Conservation (phyloP, 2,329 filamentous ascomycete genomes). For the Cladosporium sp. region DNA sequence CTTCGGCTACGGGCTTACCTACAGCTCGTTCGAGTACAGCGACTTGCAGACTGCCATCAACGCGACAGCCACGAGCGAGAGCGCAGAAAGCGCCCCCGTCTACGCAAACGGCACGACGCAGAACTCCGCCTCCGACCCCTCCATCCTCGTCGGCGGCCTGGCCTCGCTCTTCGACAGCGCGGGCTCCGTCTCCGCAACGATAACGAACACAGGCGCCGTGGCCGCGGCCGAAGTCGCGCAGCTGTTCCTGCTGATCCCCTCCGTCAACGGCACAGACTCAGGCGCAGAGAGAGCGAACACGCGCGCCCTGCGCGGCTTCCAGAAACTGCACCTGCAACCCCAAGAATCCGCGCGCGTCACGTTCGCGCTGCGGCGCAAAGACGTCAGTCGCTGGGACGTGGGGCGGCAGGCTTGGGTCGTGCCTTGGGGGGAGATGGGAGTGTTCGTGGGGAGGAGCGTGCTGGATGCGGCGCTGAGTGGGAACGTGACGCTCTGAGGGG, state of each 20-base stretch:
- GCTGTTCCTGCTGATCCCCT: constrained; percentile 33
- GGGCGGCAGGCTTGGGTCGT: constrained; percentile 46
- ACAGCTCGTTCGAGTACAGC: constrained; percentile 30
- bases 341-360: constrained; percentile 27
- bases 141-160: constrained; percentile 22
- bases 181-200: constrained; percentile 42
- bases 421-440: constrained; percentile 36
- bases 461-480: constrained; percentile 27
- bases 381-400: constrained; percentile 47
- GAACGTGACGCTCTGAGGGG: constrained; percentile 14
- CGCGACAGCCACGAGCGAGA: constrained; percentile 21
- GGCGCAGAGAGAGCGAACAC: constrained; percentile 44
- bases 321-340: constrained; percentile 26
- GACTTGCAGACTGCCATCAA: constrained; percentile 22
- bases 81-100: constrained; percentile 16
- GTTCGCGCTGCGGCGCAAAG: constrained; percentile 37
- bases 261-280: constrained; percentile 46
- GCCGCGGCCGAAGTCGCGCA: constrained; percentile 49
- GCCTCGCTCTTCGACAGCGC: constrained; percentile 43
- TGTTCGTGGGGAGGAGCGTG: constrained; percentile 42
- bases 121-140: constrained; percentile 19
- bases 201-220: constrained; percentile 47
- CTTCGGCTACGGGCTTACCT: constrained; percentile 36
- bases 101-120: constrained; percentile 27
- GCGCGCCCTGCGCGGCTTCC: constrained; percentile 28